These are phyloP conservation scores for Dissoconium aciculare DNA, from an alignment of 2,329 filamentous ascomycete species.

Conservation along the genomic window DNA sequence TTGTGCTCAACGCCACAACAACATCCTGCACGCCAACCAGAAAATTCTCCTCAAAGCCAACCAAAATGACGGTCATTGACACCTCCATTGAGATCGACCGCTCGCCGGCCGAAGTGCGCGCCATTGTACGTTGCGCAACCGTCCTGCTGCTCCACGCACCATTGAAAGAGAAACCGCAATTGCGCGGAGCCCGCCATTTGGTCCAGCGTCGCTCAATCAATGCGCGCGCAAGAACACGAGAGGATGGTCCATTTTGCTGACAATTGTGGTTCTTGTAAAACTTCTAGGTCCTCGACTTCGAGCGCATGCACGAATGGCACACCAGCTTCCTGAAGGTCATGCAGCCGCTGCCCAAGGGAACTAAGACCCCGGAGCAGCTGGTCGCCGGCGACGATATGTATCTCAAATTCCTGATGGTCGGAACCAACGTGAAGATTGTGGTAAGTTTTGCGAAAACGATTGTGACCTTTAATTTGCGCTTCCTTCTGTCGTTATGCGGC, in stretches of 20 bases:
- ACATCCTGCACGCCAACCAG: no score
- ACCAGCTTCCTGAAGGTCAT: slow-evolving; percentile 3
- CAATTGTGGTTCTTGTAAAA: neutral
- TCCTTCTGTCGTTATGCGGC: neutral
- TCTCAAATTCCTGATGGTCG: slow-evolving; percentile 2
- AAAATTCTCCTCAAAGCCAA: no score
- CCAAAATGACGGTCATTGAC: slow-evolving; percentile 2
- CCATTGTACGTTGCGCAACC: neutral
- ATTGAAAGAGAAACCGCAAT: no score
- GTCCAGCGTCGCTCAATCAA: no score
- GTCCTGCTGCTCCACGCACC: neutral
- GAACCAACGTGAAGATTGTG: slow-evolving; percentile 1
- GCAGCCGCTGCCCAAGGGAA: slow-evolving; percentile 2
- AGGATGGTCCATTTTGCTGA: neutral
- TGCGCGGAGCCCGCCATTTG: no score
- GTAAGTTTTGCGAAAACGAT: neutral
- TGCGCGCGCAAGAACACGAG: no score
- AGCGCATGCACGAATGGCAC: slow-evolving; percentile 3
- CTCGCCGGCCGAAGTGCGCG: slow-evolving; percentile 2
- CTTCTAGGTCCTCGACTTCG: slow-evolving; percentile 2
- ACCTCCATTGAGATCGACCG: slow-evolving; percentile 1
- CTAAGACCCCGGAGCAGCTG: slow-evolving; percentile 1
- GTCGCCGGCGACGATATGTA: slow-evolving; percentile 1
- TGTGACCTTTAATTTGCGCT: neutral
- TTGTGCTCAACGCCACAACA: no score